Evolutionary conservation across 306 rosid species (phyloP).

Genomic region (Trifolium subterraneum): DNA sequence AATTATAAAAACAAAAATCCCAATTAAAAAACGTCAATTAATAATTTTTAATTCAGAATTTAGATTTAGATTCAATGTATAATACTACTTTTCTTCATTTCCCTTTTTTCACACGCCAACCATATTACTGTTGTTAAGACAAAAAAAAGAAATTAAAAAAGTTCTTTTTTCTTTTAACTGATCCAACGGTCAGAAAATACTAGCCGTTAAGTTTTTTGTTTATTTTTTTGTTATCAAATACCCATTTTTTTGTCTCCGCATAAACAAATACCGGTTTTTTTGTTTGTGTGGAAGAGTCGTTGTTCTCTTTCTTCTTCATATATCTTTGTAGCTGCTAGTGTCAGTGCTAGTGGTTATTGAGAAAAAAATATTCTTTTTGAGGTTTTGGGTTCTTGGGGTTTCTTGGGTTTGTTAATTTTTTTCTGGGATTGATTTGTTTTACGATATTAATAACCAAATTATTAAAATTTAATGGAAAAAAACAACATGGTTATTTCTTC

Average conservation of each 20-base stretch:
- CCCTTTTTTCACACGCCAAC: background rate
- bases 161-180: background rate
- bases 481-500: constrained; percentile 63
- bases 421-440: too few relatives aligned
- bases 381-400: constrained; percentile 29
- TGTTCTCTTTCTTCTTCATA: constrained; percentile 17
- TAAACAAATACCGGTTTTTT: constrained; percentile 46
- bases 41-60: constrained; percentile 5
- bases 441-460: constrained; percentile 27
- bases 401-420: too few relatives aligned
- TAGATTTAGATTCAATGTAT: too few relatives aligned
- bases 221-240: constrained; percentile 38
- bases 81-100: too few relatives aligned
- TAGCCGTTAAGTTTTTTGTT: constrained; percentile 74
- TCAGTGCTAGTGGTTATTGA: constrained; percentile 20
- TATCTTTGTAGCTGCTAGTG: background rate
- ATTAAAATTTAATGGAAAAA: background rate
- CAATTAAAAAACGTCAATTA: background rate
- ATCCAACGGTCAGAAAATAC: constrained; percentile 83
- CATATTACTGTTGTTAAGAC: constrained; percentile 6
- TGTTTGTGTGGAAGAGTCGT: background rate
- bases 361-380: too few relatives aligned
- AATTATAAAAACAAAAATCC: background rate
- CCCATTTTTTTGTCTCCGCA: constrained; percentile 1
- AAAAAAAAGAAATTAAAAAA: background rate